Base-by-base conservation (phyloP, 495 filamentous ascomycete genomes). In the Lasiosphaeria miniovina region DNA sequence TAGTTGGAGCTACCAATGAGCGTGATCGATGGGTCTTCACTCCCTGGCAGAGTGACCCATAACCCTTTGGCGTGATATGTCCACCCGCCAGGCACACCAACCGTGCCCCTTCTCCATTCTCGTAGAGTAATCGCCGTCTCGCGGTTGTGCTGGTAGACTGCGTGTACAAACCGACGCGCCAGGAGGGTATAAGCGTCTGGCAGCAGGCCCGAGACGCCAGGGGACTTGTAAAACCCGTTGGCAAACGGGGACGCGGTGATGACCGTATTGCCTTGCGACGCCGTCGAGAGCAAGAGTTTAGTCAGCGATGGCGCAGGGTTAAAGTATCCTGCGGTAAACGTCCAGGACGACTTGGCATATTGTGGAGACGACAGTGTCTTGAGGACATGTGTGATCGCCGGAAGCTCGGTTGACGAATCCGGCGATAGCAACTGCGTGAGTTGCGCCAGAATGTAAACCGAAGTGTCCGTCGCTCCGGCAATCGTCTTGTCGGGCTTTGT, bases 11-110 rank as follows among this genome's bases (percentile, higher is more conserved):
- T 93, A 0, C 94, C 94, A 5, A 99, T 84, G 3, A 97, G 77
- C 32, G 85, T 93, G 32, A 96, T 81, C 53, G 88, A 88, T 3
- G 93, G 91, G 14, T 78, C 73, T 24, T 76, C 66, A 52, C 76
- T 71, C 9, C 73, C 68, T 0, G 86, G 86, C 11, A 97, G 73
- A 0, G 90, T 91, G 31, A 96, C 81, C 94, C 94, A 98, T 3
- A 98, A 77, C 0, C 94, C 94, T 74, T 99, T 99, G 52, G 94
- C 94, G 67, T 99, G 94, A 69, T 99, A 99, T 0, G 93, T 96
- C 94, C 94, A 99, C 2, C 90, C 95, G 15, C 79, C 88, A 0
- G 86, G 85, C 65, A 91, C 83, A 33, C 86, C 86, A 32, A 96
- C 88, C 0, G 86, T 89, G 5, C 93, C 94, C 45, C 82, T 84